A percentile compares a stretch with the other conserved stretches of the same genome.
These are phyloP conservation scores for Artomyces pyxidatus DNA, from an alignment of 768 basidiomycete species.

Conservation along the genomic window DNA sequence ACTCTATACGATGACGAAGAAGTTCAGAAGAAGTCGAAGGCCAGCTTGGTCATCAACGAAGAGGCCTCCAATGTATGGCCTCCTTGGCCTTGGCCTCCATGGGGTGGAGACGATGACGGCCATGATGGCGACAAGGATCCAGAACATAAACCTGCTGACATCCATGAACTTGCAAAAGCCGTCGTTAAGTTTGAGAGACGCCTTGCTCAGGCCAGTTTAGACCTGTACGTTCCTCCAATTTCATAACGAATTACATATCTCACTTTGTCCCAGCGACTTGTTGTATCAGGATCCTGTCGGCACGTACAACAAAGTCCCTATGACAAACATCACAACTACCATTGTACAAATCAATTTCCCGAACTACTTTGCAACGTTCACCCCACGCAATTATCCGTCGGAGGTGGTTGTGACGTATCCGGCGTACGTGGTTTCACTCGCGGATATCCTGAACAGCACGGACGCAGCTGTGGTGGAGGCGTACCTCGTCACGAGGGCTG, in stretches of 20 bases:
- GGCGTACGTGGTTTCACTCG: slow-evolving; percentile 60
- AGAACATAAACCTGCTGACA: slow-evolving; percentile 43
- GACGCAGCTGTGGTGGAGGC: slow-evolving; percentile 69
- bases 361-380: slow-evolving; percentile 81
- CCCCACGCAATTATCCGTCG: slow-evolving; percentile 66
- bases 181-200: slow-evolving; percentile 74
- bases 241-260: neutral
- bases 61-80: slow-evolving; percentile 52
- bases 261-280: slow-evolving; percentile 39
- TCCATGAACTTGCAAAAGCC: slow-evolving; percentile 55
- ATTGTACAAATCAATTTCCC: slow-evolving; percentile 76
- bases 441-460: slow-evolving; percentile 60
- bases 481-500: slow-evolving; percentile 78
- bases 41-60: slow-evolving; percentile 22
- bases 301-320: slow-evolving; percentile 79
- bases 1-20: slow-evolving; percentile 47
- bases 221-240: slow-evolving; percentile 43
- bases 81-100: slow-evolving; percentile 83
- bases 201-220: slow-evolving; percentile 72
- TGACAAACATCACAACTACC: slow-evolving; percentile 58
- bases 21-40: slow-evolving; percentile 17
- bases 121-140: slow-evolving; percentile 31
- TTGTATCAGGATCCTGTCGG: slow-evolving; percentile 73
- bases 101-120: slow-evolving; percentile 54
- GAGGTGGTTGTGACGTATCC: slow-evolving; percentile 81